Evolutionary conservation across 2,329 filamentous ascomycete species (phyloP), one percentile per base, ranked within the genome.

Genomic region (Fusarium vanettenii): DNA sequence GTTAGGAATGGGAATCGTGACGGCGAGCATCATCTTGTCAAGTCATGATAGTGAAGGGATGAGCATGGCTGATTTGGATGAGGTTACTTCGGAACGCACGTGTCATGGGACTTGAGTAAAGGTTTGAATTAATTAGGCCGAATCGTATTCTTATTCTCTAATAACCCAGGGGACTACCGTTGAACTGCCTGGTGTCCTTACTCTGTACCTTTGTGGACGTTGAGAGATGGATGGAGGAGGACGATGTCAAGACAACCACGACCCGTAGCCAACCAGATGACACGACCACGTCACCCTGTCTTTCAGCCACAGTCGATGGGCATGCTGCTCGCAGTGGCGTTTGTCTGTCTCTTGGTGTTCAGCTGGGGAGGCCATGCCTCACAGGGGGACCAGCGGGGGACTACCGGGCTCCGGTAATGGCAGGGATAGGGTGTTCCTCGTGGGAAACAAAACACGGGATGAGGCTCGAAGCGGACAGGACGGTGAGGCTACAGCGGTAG

Each of bases 261-360:
- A 20, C 27, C 18, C 18, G 25, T 10, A 45, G 33, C 57, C 22
- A 43, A 52, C 29, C 43, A 45, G 14, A 66, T n/a, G n/a, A 3
- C 16, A 57, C n/a, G 14, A 64, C 45, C 31, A 13, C 43, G 50
- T 43, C 50, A 41, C 48, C 27, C 18, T 66, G 65, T 52, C 55
- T 63, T 59, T 35, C 50, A 66, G 56, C 60, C 37, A 60, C 65
- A 39, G 60, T 57, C 27, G 16, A 45, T 18, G 29, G 55, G 67
- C 45, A 70, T 66, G 61, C 60, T 35, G 35, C 6, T 25, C 25
- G 18, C 18, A 43, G 25, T 56, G 50, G n/a, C 29, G n/a, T 55
- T 29, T 55, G 48, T 45, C 39, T 66, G 52, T 70, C 48, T 71
- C 39, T 66, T 37, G 25, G 13, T 33, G 31, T n/a, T n/a, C 52